A percentile compares a stretch with the other conserved stretches of the same genome.
Conservation (phyloP, 192 early-diverging fungal genomes). For the Backusella tuberculispora region DNA sequence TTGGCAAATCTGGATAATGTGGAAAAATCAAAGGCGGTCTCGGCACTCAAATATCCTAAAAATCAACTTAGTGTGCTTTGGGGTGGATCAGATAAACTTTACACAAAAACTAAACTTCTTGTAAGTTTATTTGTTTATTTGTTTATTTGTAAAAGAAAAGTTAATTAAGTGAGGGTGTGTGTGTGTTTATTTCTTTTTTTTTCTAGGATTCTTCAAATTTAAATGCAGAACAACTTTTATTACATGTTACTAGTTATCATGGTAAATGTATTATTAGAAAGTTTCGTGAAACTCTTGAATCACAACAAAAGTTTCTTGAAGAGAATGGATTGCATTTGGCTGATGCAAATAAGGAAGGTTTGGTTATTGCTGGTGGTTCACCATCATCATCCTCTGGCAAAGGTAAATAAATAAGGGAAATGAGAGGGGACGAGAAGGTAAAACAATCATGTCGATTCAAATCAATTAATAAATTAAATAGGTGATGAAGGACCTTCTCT, state of each 20-base stretch:
- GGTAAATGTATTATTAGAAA: slow-evolving; percentile 48
- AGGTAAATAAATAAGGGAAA: slow-evolving; percentile 16
- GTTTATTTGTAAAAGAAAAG: neutral
- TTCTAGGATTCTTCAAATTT: slow-evolving; percentile 48
- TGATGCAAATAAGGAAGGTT: slow-evolving; percentile 26
- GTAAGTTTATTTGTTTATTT: slow-evolving; percentile 1
- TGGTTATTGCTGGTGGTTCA: neutral
- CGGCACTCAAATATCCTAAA: slow-evolving; percentile 51
- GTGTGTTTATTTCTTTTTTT: neutral
- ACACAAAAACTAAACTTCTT: slow-evolving; percentile 21
- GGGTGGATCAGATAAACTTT: slow-evolving; percentile 29
- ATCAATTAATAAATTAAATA: neutral
- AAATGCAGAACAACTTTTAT: slow-evolving; percentile 46
- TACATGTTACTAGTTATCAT: slow-evolving; percentile 48
- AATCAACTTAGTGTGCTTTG: slow-evolving; percentile 46
- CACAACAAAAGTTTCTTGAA: slow-evolving; percentile 41
- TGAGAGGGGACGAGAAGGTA: neutral
- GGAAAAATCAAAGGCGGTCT: slow-evolving; percentile 36
- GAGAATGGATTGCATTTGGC: slow-evolving; percentile 37
- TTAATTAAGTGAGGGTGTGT: neutral
- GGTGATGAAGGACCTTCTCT: slow-evolving; percentile 24
- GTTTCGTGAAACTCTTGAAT: slow-evolving; percentile 44
- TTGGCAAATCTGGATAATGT: slow-evolving; percentile 22
- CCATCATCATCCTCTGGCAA: slow-evolving; percentile 20
- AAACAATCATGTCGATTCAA: neutral